Percentiles rank a stretch among this genome's conserved stretches.
These are phyloP conservation scores for Trypanosoma melophagium DNA, from an alignment of 208 protist species.

Conservation along the genomic window DNA sequence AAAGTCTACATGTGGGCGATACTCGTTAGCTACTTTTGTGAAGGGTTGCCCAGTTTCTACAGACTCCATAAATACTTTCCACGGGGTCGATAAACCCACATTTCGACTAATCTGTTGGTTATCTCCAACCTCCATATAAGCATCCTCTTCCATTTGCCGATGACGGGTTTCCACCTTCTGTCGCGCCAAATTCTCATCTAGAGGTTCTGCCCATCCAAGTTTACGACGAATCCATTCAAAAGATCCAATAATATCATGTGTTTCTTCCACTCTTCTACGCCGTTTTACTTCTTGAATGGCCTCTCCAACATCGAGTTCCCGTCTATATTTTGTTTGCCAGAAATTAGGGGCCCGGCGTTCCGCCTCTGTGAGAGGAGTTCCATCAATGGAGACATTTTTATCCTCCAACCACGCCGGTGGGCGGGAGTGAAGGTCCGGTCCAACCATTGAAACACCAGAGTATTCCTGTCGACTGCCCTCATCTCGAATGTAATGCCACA, in stretches of 20 bases:
- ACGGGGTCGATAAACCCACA: slow-evolving; percentile 39
- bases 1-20: slow-evolving; percentile 72
- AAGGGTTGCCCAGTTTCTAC: slow-evolving; percentile 65
- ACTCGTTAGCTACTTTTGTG: slow-evolving; percentile 67
- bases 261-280: slow-evolving; percentile 43
- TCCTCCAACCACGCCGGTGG: slow-evolving; percentile 78
- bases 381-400: slow-evolving; percentile 78
- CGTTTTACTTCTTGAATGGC: slow-evolving; percentile 65
- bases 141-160: slow-evolving; percentile 28
- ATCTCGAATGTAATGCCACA: slow-evolving; percentile 30
- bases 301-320: slow-evolving; percentile 75
- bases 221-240: slow-evolving; percentile 39
- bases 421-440: slow-evolving; percentile 53
- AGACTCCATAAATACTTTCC: slow-evolving; percentile 67
- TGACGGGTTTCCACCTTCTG: slow-evolving; percentile 39
- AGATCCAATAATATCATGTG: slow-evolving; percentile 62
- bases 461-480: slow-evolving; percentile 23
- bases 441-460: slow-evolving; percentile 17
- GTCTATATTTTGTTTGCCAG: slow-evolving; percentile 54
- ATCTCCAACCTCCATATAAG: background rate
- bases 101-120: background rate
- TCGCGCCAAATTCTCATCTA: slow-evolving; percentile 53
- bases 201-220: slow-evolving; percentile 43
- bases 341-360: slow-evolving; percentile 37
- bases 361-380: slow-evolving; percentile 54